Evolutionary conservation across 2,329 filamentous ascomycete species (phyloP).

Genomic region (Colletotrichum cordylinicola): DNA sequence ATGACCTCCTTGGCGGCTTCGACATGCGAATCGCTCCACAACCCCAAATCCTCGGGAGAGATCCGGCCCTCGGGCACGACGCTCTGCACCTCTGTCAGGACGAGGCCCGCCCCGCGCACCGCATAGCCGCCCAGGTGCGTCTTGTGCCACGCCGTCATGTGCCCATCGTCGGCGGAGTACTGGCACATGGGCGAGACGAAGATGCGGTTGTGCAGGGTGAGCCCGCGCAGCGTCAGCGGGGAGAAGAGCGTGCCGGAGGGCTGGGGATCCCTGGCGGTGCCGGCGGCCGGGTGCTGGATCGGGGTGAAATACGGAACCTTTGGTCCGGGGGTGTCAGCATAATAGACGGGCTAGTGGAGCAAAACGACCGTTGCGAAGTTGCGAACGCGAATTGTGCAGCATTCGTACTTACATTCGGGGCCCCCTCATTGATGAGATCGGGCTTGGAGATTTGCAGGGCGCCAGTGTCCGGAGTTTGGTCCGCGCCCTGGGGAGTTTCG

Average conservation of each 20-base stretch:
- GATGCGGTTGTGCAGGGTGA: constrained; percentile 51
- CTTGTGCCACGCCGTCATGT: constrained; percentile 48
- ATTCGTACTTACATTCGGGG: constrained; percentile 30
- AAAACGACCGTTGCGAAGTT: neutral
- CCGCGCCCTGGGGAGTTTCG: constrained; percentile 1
- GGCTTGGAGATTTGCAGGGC: neutral
- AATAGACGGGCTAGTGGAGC: neutral
- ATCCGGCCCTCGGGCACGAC: constrained; percentile 74
- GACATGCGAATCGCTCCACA: constrained; percentile 77
- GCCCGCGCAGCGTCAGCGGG: constrained; percentile 47
- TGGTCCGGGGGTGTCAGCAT: neutral
- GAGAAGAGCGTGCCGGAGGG: constrained; percentile 49
- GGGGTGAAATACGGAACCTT: constrained; percentile 52
- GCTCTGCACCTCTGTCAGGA: constrained; percentile 73
- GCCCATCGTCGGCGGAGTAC: constrained; percentile 47
- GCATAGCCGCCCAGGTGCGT: constrained; percentile 44
- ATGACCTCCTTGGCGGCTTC: constrained; percentile 62
- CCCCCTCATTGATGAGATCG: constrained; percentile 28
- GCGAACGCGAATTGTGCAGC: neutral
- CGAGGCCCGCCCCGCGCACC: constrained; percentile 58
- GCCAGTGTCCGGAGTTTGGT: neutral
- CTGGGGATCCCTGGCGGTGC: constrained; percentile 51
- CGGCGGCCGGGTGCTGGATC: constrained; percentile 49
- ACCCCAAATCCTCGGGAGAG: constrained; percentile 69
- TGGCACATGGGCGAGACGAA: constrained; percentile 55